Base-by-base conservation (phyloP, 2,329 filamentous ascomycete species). In the Paracamarosporium sp. region DNA sequence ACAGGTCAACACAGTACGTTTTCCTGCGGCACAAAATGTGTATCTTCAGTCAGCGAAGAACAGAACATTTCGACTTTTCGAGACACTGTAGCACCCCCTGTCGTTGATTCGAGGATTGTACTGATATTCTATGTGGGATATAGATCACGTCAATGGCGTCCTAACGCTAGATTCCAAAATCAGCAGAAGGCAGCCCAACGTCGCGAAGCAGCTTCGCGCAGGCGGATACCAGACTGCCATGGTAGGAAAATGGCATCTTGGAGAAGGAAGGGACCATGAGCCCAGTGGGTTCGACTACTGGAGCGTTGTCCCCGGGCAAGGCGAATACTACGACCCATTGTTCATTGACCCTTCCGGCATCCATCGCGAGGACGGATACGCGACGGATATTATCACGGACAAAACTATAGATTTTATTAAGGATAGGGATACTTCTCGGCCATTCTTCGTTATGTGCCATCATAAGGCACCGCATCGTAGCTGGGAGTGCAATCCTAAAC, bases 371-470 rank as follows among this genome's bases (percentile, higher is more conserved):
- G 56, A 64, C 0, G 83, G 83, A 0, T 85, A 85, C 54, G 82
- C 76, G 0, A 84, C 82, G 0, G 82, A 85, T 33, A 79, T 84
- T 57, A 84, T 85, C 57, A 83, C 81, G 0, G 78, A 84, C 55
- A 84, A 83, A 66, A 78, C 73, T 24, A 59, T 85, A 1, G 55
- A 60, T n/a, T 63, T 51, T 15, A 58, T 63, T 27, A 56, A 53
- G 28, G 5, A 64, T 20, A 70, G 73, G 7, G 71, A 74, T 38
- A 60, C 56, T 5, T 40, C 54, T 1, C 73, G 73, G 55, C 82
- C 82, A 0, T 85, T 85, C 68, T 85, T 84, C 63, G 62, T 83
- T 41, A 85, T 85, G 83, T 85, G 82, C 63, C 83, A 85, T 60
- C 83, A 85, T 66, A 85, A 85, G 61, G 83, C 83, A 0, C 83